Base-by-base conservation (phyloP, 192 early-diverging fungal species). In the Mortierella alpina region DNA sequence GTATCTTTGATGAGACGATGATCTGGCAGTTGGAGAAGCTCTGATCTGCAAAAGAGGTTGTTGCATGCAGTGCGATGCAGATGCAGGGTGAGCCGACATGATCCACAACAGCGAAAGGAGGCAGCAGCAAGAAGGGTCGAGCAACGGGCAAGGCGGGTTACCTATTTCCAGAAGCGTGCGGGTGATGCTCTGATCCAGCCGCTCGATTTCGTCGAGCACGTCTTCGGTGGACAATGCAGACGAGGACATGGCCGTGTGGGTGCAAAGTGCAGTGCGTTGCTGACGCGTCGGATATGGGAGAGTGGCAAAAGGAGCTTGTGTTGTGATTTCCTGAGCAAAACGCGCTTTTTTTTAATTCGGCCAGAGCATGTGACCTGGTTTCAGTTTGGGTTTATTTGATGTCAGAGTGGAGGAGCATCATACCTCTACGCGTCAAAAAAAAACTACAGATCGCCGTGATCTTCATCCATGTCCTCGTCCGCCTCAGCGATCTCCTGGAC, bases 401-500 rank as follows among this genome's bases (percentile, higher is more conserved):
- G n/a, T n/a, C n/a, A n/a, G n/a, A n/a, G n/a, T n/a, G n/a, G n/a
- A n/a, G n/a, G n/a, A n/a, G n/a, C n/a, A n/a, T n/a, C n/a, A n/a
- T n/a, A n/a, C n/a, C n/a, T n/a, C n/a, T n/a, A n/a, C n/a, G n/a
- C n/a, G n/a, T n/a, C n/a, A n/a, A n/a, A n/a, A n/a, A 31, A 31
- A 31, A 31, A 31, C 51, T 79, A 79, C 63, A 80, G 66, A 0
- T 80, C 79, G 31, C 75, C 84, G 45, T 79, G 75, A 41, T 90
- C 95, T 61, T 95, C 94, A 51, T 96, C 95, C 71, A 96, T 95
- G 62, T 91, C 93, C 69, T 94, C 84, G 56, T 96, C 96, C 51
- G 90, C 92, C 52, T 96, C 95, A 40, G 91, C 92, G 61, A 99
- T 95, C 86, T 98, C 96, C 66, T 96, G 93, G 4, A 91, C 96